Percentiles rank a stretch among this genome's conserved stretches.
These are phyloP conservation scores for Tritrichomonas musculus DNA, from an alignment of 208 protist genomes.

Conservation along the genomic window DNA sequence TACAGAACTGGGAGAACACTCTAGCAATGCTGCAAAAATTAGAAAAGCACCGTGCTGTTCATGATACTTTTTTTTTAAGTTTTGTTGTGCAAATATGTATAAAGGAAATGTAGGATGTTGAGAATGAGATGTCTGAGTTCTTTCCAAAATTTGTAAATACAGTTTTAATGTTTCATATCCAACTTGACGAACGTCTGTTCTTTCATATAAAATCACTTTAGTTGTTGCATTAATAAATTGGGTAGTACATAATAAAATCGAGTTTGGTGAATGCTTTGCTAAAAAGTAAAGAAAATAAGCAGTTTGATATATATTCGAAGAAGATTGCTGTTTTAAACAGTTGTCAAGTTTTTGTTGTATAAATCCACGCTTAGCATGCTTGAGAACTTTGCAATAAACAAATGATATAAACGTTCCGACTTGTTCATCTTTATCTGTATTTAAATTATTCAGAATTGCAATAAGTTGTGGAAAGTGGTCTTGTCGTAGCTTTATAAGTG, in stretches of 20 bases:
- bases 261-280: neutral
- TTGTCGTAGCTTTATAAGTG: neutral
- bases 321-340: neutral
- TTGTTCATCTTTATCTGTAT: neutral
- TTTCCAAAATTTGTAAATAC: neutral
- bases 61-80: neutral
- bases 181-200: neutral
- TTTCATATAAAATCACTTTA: neutral
- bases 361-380: neutral
- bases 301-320: neutral
- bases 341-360: neutral
- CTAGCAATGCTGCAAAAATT: neutral
- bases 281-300: neutral
- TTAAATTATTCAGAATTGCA: neutral
- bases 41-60: no score
- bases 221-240: neutral
- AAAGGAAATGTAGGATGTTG: neutral
- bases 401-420: neutral
- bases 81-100: neutral
- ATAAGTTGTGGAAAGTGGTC: neutral
- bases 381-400: neutral
- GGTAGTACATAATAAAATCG: neutral
- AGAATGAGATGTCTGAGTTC: neutral
- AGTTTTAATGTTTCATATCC: neutral
- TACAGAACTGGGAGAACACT: neutral